Evolutionary conservation across 2,329 filamentous ascomycete species (phyloP), one percentile per base, ranked within the genome.

Genomic region (Catunica adiposa): DNA sequence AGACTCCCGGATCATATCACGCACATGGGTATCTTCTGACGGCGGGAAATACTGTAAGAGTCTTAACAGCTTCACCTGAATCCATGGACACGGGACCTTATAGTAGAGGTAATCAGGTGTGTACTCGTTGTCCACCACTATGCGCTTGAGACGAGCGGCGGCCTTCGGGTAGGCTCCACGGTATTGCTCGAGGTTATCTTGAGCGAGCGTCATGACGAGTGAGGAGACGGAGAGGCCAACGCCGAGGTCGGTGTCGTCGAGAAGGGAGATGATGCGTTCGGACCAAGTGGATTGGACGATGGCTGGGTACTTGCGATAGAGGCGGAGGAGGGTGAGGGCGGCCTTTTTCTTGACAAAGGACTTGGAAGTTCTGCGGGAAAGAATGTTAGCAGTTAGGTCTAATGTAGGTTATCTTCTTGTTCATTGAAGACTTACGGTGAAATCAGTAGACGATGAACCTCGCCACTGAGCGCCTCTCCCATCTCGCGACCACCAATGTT

Each of bases 321-420:
- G 71, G 55, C 92, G 85, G 55, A 98, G 79, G 37, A 98, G 76
- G 0, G 92, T 98, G 54, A 98, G 73, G 5, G 92, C 92, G 1
- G 92, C 90, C 75, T 98, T 98, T 72, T 98, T 98, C 77, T 98
- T 98, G 59, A 98, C 92, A 63, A 98, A 98, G 0, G 92, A 83
- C 69, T 97, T 98, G 0, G 90, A 97, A 6, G 74, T 75, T 50
- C 73, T 74, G 58, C 8, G n/a, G 29, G 40, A 11, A 11, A 38
- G 11, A 38, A 2, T 38, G 37, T 38, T 8, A 38, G 4, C n/a
- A 26, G 15, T 34, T 34, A 34, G 29, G 5, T 34, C 5, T 5
- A 5, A 11, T 34, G 29, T 11, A 5, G 5, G 25, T 29, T 9
- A 25, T 31, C 17, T 51, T 25, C 8, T 11, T 44, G n/a, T 6